Base-by-base conservation (phyloP, 192 early-diverging fungal genomes). In the Mortierella hygrophila region DNA sequence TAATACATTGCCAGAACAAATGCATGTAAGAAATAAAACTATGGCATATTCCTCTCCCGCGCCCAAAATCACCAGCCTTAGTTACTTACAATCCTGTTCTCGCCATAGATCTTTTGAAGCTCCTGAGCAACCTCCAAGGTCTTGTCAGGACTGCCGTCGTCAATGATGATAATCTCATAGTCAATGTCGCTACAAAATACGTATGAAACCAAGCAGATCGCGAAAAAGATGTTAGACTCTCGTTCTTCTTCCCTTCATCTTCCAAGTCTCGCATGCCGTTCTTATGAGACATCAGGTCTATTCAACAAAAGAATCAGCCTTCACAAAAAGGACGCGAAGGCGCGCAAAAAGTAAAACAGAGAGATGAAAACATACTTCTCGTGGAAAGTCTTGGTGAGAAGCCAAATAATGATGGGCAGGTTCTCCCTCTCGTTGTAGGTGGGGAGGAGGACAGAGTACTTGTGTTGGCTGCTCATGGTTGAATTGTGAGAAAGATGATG, bases 351-450 rank as follows among this genome's bases (percentile, higher is more conserved):
- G 40, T 72, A 26, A 65, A 82, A 37, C 3, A 44, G 38, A 40
- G 38, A 40, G 38, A 40, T 35, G 38, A 90, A 84, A 78, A 84
- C 87, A 41, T 88, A 85, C 89, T 95, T 77, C 75, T 97, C 95
- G 55, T 91, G 88, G 81, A 99, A 98, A 9, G 94, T 95, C 89
- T 96, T 97, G 41, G 94, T 93, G 49, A 99, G 89, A 46, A 99
- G 89, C 97, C 97, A 99, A 60, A 91, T 90, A 77, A 99, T 98
- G 77, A 99, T 95, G 52, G 98, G 98, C 83, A 99, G 90, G 91
- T 99, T 99, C 80, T 97, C 94, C 42, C 97, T 94, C 88, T 99
- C 98, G 79, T 99, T 99, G 91, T 99, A 99, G 32, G 98, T 99
- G 23, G 98, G 98, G n/a, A 99, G 89, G 60, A 99, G 93, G 5